phyloP scores from a whole-genome alignment of 345 rosid genomes.

The Raphanus sativus region DNA sequence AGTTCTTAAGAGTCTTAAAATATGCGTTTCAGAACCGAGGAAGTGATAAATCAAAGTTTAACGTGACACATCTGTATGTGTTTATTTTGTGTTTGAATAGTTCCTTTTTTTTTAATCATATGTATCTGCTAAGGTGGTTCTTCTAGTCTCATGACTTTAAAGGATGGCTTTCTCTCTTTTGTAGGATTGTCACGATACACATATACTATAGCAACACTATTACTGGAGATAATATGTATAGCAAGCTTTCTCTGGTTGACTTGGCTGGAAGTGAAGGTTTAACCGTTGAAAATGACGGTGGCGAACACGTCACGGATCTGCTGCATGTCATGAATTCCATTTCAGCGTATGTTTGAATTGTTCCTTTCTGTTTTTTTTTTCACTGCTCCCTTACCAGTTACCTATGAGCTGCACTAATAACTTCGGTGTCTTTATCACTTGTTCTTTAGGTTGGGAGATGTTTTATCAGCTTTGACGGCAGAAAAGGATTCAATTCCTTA shows the following conservation, averaged over 20 bases:
- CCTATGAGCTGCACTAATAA: constrained; percentile 16
- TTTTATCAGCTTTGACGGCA: constrained; percentile 82
- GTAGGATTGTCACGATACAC: constrained; percentile 79
- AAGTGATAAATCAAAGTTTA: constrained; percentile 53
- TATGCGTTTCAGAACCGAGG: constrained; percentile 71
- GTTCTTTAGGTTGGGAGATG: constrained; percentile 91
- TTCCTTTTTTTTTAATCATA: neutral
- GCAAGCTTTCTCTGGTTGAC: constrained; percentile 96
- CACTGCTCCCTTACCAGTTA: neutral
- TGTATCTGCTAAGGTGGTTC: constrained; percentile 16
- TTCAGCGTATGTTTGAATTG: constrained; percentile 71
- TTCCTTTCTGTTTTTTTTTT: constrained; percentile 3
- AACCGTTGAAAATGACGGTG: constrained; percentile 70
- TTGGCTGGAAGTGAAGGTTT: constrained; percentile 93
- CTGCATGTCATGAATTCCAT: constrained; percentile 92
- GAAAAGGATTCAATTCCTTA: constrained; percentile 74
- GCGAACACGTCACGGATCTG: constrained; percentile 84
- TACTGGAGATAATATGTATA: constrained; percentile 73
- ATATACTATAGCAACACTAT: constrained; percentile 74
- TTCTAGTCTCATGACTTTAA: constrained; percentile 28
- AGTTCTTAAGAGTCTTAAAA: constrained; percentile 68
- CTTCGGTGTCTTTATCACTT: constrained; percentile 8
- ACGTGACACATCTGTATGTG: constrained; percentile 88
- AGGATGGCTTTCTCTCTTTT: constrained; percentile 33
- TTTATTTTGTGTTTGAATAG: constrained; percentile 22